These are phyloP conservation scores for Fusarium sp. DNA, from an alignment of 2,329 filamentous ascomycete genomes.

Conservation along the genomic window DNA sequence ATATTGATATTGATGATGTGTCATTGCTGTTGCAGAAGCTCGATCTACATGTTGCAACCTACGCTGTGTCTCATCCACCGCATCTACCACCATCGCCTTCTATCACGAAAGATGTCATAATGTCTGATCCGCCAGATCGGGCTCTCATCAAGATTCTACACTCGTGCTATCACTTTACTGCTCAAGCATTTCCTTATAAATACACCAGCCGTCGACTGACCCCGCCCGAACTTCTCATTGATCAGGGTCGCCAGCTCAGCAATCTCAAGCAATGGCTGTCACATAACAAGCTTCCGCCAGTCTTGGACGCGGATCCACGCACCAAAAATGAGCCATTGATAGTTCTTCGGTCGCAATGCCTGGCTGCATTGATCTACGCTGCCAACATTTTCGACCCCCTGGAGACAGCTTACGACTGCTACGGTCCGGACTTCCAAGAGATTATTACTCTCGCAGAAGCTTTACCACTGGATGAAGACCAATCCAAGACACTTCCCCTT, in stretches of 20 bases:
- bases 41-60: conserved; percentile 42
- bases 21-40: conserved; percentile 36
- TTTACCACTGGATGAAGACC: not conserved
- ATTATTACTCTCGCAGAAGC: conserved; percentile 18
- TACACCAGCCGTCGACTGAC: conserved; percentile 27
- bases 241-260: conserved; percentile 39
- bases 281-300: not conserved
- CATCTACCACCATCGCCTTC: conserved; percentile 20
- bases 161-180: conserved; percentile 35
- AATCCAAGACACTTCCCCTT: fast-evolving
- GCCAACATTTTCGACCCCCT: conserved; percentile 31
- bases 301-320: fast-evolving
- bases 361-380: conserved; percentile 25
- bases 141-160: conserved; percentile 20
- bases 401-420: conserved; percentile 34
- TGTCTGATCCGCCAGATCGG: conserved; percentile 12
- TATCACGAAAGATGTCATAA: not conserved
- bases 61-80: conserved; percentile 22
- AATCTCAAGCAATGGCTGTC: conserved; percentile 38
- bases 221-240: conserved; percentile 41
- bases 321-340: conserved; percentile 13
- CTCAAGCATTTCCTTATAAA: conserved; percentile 29
- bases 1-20: conserved; percentile 19
- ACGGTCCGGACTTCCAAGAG: conserved; percentile 39
- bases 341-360: conserved; percentile 39